A percentile compares a stretch with the other conserved stretches of the same genome.
Conservation (phyloP, 169 alveolate species). For the Besnoitia besnoiti region DNA sequence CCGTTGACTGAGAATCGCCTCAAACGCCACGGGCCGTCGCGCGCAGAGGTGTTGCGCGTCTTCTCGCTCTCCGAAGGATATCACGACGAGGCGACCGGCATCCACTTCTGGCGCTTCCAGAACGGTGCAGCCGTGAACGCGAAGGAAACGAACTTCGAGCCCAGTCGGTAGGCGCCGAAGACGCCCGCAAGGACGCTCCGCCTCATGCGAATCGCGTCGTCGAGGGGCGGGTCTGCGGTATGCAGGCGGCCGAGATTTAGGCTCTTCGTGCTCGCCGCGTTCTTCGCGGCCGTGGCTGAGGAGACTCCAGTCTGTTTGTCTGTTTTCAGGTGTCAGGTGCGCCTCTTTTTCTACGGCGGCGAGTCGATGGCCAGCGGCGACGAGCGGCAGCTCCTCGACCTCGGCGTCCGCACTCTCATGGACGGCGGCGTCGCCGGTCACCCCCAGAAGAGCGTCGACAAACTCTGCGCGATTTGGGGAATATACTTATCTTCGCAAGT, state of each 20-base stretch:
- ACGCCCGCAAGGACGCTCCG: not conserved
- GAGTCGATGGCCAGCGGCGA: not conserved
- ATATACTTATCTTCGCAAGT: not conserved
- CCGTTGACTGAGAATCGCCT: not conserved
- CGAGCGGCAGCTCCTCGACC: constrained; percentile 28
- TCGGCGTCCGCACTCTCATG: not conserved
- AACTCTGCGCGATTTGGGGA: constrained; percentile 8
- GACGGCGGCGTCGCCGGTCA: constrained; percentile 10
- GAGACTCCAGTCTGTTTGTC: no score
- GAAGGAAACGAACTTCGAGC: constrained; percentile 17
- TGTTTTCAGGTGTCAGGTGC: not conserved
- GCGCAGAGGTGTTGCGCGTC: not conserved
- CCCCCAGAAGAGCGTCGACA: constrained; percentile 20
- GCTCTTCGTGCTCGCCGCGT: no score
- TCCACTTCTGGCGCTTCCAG: not conserved
- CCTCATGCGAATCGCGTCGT: not conserved
- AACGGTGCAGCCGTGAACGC: constrained; percentile 33
- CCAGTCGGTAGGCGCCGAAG: constrained; percentile 1
- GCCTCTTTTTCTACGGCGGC: constrained; percentile 3
- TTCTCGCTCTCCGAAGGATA: not conserved
- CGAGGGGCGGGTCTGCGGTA: no score
- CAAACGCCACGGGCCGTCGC: not conserved
- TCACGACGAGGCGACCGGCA: not conserved
- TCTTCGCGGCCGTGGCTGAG: no score
- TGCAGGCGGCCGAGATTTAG: no score